Conservation (phyloP, 495 filamentous ascomycete genomes). For the Chaetomium tenue region DNA sequence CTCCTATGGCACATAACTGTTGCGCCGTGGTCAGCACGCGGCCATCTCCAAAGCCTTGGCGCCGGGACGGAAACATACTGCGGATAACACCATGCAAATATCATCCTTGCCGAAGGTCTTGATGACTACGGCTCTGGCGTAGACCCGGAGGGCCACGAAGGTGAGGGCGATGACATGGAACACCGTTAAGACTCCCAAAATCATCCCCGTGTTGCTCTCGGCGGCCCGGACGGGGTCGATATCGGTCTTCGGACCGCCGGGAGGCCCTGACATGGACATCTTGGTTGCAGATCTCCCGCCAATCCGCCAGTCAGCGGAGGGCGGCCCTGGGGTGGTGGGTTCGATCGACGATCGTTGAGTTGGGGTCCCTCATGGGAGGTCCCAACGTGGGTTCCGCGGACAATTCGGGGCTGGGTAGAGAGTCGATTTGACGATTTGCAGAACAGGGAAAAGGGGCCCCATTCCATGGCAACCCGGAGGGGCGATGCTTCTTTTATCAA, state of each 20-base stretch:
- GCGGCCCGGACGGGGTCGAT: constrained; percentile 17
- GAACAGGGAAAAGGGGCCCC: neutral
- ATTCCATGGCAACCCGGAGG: neutral
- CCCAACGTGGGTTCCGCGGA: neutral
- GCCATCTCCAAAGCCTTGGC: neutral
- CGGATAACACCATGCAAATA: constrained; percentile 9
- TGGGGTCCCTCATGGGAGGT: neutral
- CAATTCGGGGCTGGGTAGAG: neutral
- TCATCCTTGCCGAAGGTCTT: constrained; percentile 19
- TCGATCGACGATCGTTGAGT: neutral
- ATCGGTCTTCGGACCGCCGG: neutral
- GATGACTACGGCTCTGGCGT: constrained; percentile 10
- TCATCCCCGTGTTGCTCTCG: constrained; percentile 17
- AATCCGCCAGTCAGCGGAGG: neutral
- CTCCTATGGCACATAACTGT: constrained; percentile 14
- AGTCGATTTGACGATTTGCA: neutral
- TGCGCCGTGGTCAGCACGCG: neutral
- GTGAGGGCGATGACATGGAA: constrained; percentile 9
- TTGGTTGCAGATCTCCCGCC: constrained; percentile 1
- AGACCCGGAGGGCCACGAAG: constrained; percentile 3
- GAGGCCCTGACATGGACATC: neutral
- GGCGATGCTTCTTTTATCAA: constrained; percentile 3
- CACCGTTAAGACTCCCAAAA: neutral
- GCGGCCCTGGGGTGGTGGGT: neutral
- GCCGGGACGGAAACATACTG: constrained; percentile 6